phyloP scores from a whole-genome alignment of 192 early-diverging fungal species.

The Podila minutissima region DNA sequence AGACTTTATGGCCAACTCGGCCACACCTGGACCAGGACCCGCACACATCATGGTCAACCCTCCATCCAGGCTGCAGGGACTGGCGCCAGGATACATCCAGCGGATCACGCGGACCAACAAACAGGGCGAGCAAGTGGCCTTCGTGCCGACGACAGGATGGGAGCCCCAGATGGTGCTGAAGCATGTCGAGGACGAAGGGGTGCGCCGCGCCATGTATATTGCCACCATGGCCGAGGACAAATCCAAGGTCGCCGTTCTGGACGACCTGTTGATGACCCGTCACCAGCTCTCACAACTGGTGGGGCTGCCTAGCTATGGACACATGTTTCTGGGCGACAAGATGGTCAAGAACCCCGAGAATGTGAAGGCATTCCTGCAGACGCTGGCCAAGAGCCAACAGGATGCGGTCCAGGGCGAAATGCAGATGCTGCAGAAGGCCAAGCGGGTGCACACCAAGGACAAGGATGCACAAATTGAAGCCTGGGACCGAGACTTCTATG shows the following conservation, averaged over 20 bases:
- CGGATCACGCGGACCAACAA: slow-evolving; percentile 35
- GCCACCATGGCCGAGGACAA: slow-evolving; percentile 77
- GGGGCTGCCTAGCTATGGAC: slow-evolving; percentile 83
- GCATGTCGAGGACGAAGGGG: slow-evolving; percentile 67
- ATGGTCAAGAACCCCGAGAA: slow-evolving; percentile 91
- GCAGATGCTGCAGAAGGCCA: slow-evolving; percentile 72
- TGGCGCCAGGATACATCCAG: slow-evolving; percentile 47
- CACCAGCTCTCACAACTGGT: slow-evolving; percentile 78
- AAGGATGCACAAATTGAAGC: slow-evolving; percentile 80
- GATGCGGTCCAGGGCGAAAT: slow-evolving; percentile 89
- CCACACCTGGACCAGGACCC: slow-evolving; percentile 37
- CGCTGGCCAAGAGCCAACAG: slow-evolving; percentile 58
- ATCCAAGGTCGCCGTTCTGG: slow-evolving; percentile 73
- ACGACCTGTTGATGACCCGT: slow-evolving; percentile 78
- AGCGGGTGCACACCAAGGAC: slow-evolving; percentile 80
- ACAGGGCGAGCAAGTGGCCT: slow-evolving; percentile 53
- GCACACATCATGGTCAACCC: slow-evolving; percentile 50
- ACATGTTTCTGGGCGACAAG: slow-evolving; percentile 89
- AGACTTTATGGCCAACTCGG: slow-evolving; percentile 68
- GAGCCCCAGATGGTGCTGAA: slow-evolving; percentile 72
- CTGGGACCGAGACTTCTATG: slow-evolving; percentile 89
- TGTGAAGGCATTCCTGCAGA: slow-evolving; percentile 86
- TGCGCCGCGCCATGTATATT: slow-evolving; percentile 78
- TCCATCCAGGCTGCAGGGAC: slow-evolving; percentile 50
- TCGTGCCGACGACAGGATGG: slow-evolving; percentile 67